Percentiles rank a stretch among this genome's conserved stretches.
Conservation (phyloP, 176 grass and related monocot genomes). For the Juncus effusus region DNA sequence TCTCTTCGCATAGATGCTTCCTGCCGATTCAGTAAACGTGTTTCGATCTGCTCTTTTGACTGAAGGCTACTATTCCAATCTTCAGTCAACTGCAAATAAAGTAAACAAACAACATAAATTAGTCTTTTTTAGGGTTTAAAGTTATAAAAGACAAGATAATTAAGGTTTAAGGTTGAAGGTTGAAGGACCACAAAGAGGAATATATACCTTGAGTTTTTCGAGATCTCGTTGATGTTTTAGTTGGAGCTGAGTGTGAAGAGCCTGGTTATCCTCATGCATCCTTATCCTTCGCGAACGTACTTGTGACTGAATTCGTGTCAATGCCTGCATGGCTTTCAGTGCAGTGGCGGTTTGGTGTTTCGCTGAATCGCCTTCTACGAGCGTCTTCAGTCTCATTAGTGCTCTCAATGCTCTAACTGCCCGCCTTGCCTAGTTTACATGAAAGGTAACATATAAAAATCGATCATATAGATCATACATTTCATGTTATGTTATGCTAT, state of each 20-base stretch:
- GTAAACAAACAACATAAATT: not conserved
- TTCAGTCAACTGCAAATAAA: conserved; percentile 39
- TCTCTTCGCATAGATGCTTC: conserved; percentile 65
- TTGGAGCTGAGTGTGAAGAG: conserved; percentile 45
- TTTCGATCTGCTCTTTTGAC: conserved; percentile 66
- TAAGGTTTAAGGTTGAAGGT: not conserved
- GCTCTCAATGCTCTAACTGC: conserved; percentile 33
- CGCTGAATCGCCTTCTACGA: conserved; percentile 43
- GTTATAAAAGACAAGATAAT: no score
- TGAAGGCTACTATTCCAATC: conserved; percentile 70
- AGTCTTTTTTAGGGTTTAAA: no score
- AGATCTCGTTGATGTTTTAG: conserved; percentile 39
- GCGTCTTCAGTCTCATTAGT: conserved; percentile 45
- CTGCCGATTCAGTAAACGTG: conserved; percentile 44
- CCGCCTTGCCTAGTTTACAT: conserved; percentile 45
- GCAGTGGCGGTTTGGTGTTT: conserved; percentile 53
- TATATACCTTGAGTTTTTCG: conserved; percentile 51
- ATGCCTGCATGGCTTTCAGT: conserved; percentile 52
- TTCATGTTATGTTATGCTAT: not conserved
- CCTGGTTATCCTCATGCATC: conserved; percentile 69
- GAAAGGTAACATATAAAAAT: not conserved
- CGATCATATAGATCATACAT: not conserved
- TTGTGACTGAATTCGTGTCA: conserved; percentile 75
- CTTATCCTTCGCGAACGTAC: conserved; percentile 55
- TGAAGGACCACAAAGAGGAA: not conserved